Evolutionary conservation across 148 eudicot genomes (phyloP), one percentile per base, ranked within the genome.

Genomic region (Arctostaphylos glauca): DNA sequence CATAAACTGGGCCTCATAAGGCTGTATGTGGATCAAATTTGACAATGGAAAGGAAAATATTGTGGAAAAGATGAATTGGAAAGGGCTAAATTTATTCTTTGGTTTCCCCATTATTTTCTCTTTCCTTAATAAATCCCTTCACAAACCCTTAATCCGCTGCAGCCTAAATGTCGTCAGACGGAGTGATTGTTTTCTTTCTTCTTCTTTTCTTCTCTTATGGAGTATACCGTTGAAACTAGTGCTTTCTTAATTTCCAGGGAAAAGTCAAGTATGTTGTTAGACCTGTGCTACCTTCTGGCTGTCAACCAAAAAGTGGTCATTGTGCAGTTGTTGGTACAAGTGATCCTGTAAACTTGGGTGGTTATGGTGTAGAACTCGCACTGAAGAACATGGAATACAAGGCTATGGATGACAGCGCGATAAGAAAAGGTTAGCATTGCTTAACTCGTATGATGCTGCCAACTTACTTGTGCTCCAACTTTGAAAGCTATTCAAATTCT

Each of bases 291-390:
- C 96, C 93, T 67, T 84, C 86, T 84, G 94, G 96, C 16, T 96
- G 99, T 89, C 94, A 92, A 89, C 80, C 84, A 53, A 90, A 90
- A 86, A 82, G 85, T 89, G 86, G 89, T 73, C 82, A 79, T 66
- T 96, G 99, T 89, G 93, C 93, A 79, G 89, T 92, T 52, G 83
- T 94, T 81, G 99, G 99, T 62, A 82, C 94, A 7, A 88, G 87
- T 52, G 94, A 90, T 80, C 92, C 97, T 54, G 86, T 96, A 82
- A 92, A 92, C 87, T 88, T 96, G 90, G 99, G 97, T 77, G 99
- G 99, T 76, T 96, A 94, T 85, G 99, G 99, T 49, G 97, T 96
- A 60, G 99, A 96, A 91, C 99, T 96, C 84, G 99, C 99, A 77
- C 84, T 96, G 90, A 96, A 96, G 89, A 94, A 96, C 89, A 96